Conservation (phyloP, 192 early-diverging fungal genomes). For the Haplosporangium gracile region DNA sequence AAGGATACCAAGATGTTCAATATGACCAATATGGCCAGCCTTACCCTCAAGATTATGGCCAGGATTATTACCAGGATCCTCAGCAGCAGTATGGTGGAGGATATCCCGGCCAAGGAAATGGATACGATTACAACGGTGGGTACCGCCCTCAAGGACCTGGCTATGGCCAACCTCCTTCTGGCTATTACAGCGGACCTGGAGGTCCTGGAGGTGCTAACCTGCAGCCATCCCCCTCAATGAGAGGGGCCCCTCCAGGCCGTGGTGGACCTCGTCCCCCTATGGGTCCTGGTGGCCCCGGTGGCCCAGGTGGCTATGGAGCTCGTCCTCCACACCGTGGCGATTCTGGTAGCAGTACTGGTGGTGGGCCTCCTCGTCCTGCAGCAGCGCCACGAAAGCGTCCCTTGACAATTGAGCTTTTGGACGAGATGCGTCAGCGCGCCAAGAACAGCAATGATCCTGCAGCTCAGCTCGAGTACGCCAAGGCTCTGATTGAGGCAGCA, state of each 20-base stretch:
- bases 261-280: slow-evolving; percentile 36
- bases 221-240: slow-evolving; percentile 41
- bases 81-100: slow-evolving; percentile 49
- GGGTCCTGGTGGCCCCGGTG: slow-evolving; percentile 37
- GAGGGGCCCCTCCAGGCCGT: slow-evolving; percentile 42
- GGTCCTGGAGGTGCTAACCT: slow-evolving; percentile 37
- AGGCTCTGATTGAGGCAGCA: slow-evolving; percentile 86
- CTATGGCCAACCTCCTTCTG: slow-evolving; percentile 7
- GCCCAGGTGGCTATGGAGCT: slow-evolving; percentile 13
- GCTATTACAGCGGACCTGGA: slow-evolving; percentile 11
- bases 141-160: slow-evolving; percentile 24
- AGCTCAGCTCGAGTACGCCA: slow-evolving; percentile 88
- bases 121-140: slow-evolving; percentile 21
- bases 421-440: slow-evolving; percentile 59
- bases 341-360: slow-evolving; percentile 27
- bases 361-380: slow-evolving; percentile 7
- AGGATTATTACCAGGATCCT: slow-evolving; percentile 37
- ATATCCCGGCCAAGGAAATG: slow-evolving; percentile 37
- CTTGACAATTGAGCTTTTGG: slow-evolving; percentile 41
- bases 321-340: slow-evolving; percentile 46
- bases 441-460: slow-evolving; percentile 76
- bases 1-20: slow-evolving; percentile 46
- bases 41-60: slow-evolving; percentile 37
- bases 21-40: slow-evolving; percentile 55
- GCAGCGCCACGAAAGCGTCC: slow-evolving; percentile 42